Base-by-base conservation (phyloP, 768 basidiomycete genomes). In the Tephrocybe sp. region DNA sequence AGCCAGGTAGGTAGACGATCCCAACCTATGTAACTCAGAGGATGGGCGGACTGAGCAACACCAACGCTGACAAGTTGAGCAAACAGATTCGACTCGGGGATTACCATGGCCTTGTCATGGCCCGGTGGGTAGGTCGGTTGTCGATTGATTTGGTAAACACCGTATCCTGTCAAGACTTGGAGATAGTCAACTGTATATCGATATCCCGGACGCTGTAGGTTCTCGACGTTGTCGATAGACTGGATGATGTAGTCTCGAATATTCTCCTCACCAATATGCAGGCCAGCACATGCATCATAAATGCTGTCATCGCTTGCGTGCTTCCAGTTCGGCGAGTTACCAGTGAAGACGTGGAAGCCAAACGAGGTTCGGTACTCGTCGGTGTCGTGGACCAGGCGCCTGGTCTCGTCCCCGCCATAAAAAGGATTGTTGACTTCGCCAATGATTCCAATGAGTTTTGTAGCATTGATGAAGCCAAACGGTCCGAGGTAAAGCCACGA, bases 381-480 rank as follows among this genome's bases (percentile, higher is more conserved):
- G n/a, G 12, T 8, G 24, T 11, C 11, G 18, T 43, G 6, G 9
- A 30, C 42, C 4, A 4, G 13, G 32, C 31, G 26, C 1, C 13
- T 1, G 7, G 6, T 25, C 9, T 12, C 6, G n/a, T 12, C 9
- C 5, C 5, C n/a, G 5, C 22, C 44, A 25, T 34, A 45, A 32
- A 45, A 45, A 45, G 44, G 44, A 35, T 45, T 45, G 32, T 45
- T 45, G 44, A 45, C 44, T 6, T 45, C 15, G 2, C 34, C 25
- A 6, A 24, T 18, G 11, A 45, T 12, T 13, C 44, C 44, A 12
- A 45, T 22, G 8, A 45, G 44, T 1, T 35, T 2, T 15, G 44
- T 45, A 8, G 4, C 9, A 3, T 45, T 35, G 22, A 45, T 35
- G 11, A 18, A 45, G 7, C 44, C 44, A 26, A 45, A 45, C 9